Evolutionary conservation across 495 filamentous ascomycete species (phyloP), one percentile per base, ranked within the genome.

Genomic region (Astrothelium subdiscretum): DNA sequence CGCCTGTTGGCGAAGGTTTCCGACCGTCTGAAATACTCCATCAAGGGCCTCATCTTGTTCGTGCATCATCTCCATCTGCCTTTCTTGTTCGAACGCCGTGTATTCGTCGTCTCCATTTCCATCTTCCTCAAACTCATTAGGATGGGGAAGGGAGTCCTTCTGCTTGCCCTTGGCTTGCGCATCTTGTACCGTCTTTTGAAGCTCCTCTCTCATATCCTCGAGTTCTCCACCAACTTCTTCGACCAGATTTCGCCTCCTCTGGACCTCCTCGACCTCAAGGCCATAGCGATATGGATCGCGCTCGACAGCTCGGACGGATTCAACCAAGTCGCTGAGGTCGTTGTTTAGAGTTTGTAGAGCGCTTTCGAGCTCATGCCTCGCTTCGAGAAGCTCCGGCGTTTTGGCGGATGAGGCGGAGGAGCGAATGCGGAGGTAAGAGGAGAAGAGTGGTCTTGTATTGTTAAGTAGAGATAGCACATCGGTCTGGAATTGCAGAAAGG

Each of bases 11-110:
- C 91, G 77, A 69, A 98, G 70, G 69, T 89, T 96, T 0, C 90
- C 92, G 38, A 98, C 94, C 1, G 94, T 97, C 67, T 84, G 83
- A 70, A 90, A 96, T 44, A 98, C 95, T 2, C 88, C 88, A 73
- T 97, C 92, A 6, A 98, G 78, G 65, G 90, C 85, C 78, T 94
- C 79, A 71, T 98, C 95, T 77, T 97, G 94, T 73, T 96, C 92
- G 69, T 87, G 84, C 87, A 98, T 92, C 72, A 97, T 85, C 77
- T 90, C 84, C 69, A 85, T 64, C 76, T 98, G 94, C 68, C 94
- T 81, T 74, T 95, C 86, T 71, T 96, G 87, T 80, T 97, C 95
- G 71, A 94, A 92, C 59, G 85, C 86, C n/a, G 83, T 86, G 74
- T 89, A 87, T 44, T 81, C 80, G 71, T 92, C 89, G 1, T 83